Conservation (phyloP, 202 grass and related monocot genomes). For the Alloteropsis angusta region DNA sequence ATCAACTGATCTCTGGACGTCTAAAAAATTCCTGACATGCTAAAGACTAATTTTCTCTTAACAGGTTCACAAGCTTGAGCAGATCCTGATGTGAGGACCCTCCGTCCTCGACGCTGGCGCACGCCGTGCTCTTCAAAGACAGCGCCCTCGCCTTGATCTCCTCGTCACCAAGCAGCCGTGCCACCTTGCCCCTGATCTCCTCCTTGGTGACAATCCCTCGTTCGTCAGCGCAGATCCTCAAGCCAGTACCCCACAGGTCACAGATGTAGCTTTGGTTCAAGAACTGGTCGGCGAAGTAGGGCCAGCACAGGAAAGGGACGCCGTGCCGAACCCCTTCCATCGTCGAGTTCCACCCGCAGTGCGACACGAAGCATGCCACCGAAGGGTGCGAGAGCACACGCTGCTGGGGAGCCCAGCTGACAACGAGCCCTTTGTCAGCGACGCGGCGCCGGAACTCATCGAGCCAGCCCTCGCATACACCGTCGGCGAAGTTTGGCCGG, state of each 20-base stretch:
- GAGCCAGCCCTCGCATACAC: background rate
- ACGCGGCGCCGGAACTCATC: background rate
- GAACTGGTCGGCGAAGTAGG: conserved; percentile 31
- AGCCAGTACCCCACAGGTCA: conserved; percentile 11
- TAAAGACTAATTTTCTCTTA: conserved; percentile 16
- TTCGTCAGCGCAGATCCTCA: conserved; percentile 21
- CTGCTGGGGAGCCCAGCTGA: conserved; percentile 29
- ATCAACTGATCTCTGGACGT: background rate
- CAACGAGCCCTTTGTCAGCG: background rate
- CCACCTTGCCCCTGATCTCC: conserved; percentile 26
- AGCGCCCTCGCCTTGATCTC: conserved; percentile 22
- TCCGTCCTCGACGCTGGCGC: conserved; percentile 7
- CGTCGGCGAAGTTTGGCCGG: conserved; percentile 16
- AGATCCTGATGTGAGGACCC: conserved; percentile 31
- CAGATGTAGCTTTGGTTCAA: conserved; percentile 31
- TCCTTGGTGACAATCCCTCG: conserved; percentile 23
- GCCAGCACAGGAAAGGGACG: conserved; percentile 30
- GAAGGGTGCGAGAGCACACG: conserved; percentile 26
- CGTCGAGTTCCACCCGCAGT: conserved; percentile 41
- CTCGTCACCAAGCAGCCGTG: conserved; percentile 12
- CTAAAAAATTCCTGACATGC: background rate
- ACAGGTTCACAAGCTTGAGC: conserved; percentile 39
- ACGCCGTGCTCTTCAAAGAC: conserved; percentile 14
- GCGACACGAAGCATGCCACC: conserved; percentile 32
- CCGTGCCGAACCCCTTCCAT: conserved; percentile 24